Conservation (phyloP, 179 eudicot genomes). For the Silene coronaria region DNA sequence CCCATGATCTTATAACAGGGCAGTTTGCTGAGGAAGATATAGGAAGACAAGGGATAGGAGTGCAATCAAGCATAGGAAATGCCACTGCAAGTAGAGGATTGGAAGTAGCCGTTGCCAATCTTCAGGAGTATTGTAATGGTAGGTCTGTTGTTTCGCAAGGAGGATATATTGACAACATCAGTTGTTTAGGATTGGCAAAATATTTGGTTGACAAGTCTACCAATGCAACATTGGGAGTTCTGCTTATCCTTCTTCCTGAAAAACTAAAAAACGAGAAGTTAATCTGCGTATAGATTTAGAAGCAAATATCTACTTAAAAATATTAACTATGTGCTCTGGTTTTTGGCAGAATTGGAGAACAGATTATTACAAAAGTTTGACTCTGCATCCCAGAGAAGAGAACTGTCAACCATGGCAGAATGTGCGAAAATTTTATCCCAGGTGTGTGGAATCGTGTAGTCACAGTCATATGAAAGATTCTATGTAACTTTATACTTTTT, state of each 20-base stretch:
- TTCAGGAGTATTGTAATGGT: slow-evolving; percentile 99
- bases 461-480: no score
- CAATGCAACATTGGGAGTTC: background rate
- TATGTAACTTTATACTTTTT: no score
- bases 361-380: slow-evolving; percentile 86
- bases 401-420: slow-evolving; percentile 90
- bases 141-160: slow-evolving; percentile 21
- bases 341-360: slow-evolving; percentile 72
- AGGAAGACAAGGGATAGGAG: slow-evolving; percentile 80
- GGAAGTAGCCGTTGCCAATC: slow-evolving; percentile 97
- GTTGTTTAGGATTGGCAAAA: background rate
- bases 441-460: slow-evolving; percentile 25
- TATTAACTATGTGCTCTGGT: background rate
- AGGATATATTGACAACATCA: background rate
- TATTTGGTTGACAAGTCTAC: background rate
- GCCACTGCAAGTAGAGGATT: slow-evolving; percentile 97
- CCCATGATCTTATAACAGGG: slow-evolving; percentile 42
- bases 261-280: background rate
- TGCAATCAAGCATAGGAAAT: slow-evolving; percentile 56
- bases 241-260: background rate
- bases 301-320: background rate
- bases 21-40: slow-evolving; percentile 98
- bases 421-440: slow-evolving; percentile 94
- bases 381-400: slow-evolving; percentile 90
- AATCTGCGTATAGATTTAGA: background rate